A percentile compares a stretch with the other conserved stretches of the same genome.
Evolutionary conservation across 164 flowering plant species (phyloP).

Genomic region (Euptelea pleiosperma): DNA sequence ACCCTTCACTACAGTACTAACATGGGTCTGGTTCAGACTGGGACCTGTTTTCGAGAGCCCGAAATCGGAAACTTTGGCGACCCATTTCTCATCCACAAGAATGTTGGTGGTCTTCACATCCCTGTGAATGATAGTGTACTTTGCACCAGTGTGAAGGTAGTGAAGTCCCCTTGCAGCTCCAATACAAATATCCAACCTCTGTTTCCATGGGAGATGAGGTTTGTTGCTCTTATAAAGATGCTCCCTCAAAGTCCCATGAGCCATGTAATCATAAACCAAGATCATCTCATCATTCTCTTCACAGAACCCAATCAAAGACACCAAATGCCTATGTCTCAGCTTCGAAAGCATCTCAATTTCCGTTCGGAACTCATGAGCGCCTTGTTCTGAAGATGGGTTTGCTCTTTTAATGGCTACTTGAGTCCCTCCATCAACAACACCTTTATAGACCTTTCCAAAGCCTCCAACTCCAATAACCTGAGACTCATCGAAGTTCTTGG

Average conservation of each 20-base stretch:
- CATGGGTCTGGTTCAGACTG: slow-evolving; percentile 34
- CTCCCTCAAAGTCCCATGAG: slow-evolving; percentile 49
- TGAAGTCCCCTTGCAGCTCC: slow-evolving; percentile 54
- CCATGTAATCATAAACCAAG: slow-evolving; percentile 59
- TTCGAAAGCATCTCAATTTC: slow-evolving; percentile 66
- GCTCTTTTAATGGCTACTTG: slow-evolving; percentile 67
- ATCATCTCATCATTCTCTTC: slow-evolving; percentile 53
- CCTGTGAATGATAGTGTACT: slow-evolving; percentile 47
- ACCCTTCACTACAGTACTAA: slow-evolving; percentile 49
- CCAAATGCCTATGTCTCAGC: slow-evolving; percentile 54
- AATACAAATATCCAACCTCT: slow-evolving; percentile 44
- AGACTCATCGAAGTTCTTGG: slow-evolving; percentile 53
- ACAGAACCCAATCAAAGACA: slow-evolving; percentile 51
- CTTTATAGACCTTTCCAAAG: slow-evolving; percentile 64
- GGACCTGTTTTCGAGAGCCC: slow-evolving; percentile 57
- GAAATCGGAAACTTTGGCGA: slow-evolving; percentile 58
- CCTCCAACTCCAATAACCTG: slow-evolving; percentile 67
- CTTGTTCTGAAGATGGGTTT: slow-evolving; percentile 68
- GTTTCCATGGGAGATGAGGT: slow-evolving; percentile 44
- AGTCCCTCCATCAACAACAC: slow-evolving; percentile 45
- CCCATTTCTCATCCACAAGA: slow-evolving; percentile 51
- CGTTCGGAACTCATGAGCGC: slow-evolving; percentile 54
- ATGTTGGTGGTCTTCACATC: slow-evolving; percentile 63
- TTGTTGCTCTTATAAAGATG: slow-evolving; percentile 39
- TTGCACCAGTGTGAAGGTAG: slow-evolving; percentile 54